Percentiles rank a stretch among this genome's conserved stretches.
Conservation (phyloP, 768 basidiomycete genomes). For the Dacryopinax spathularia region DNA sequence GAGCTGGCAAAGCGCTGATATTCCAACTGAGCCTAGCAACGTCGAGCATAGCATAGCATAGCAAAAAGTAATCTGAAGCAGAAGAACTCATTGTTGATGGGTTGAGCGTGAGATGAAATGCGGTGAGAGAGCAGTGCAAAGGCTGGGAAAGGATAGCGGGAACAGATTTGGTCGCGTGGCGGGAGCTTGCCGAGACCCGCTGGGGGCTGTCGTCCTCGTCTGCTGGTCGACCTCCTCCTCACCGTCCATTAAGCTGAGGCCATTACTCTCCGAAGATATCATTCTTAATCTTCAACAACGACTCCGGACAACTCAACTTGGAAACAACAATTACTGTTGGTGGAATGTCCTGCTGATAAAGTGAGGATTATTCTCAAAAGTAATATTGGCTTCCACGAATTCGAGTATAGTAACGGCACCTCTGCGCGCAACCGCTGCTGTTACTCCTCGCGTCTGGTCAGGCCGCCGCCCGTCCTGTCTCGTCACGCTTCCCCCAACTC, state of each 20-base stretch:
- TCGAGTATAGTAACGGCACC: not conserved
- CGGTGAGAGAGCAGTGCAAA: not conserved
- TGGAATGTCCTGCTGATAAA: not conserved
- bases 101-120: not conserved
- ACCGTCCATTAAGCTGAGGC: constrained; percentile 1
- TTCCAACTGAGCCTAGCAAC: not conserved
- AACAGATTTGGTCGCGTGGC: not conserved
- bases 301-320: not conserved
- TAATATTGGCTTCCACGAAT: not conserved
- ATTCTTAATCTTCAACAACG: not conserved
- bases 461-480: not conserved
- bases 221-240: not conserved
- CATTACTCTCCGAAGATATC: not conserved
- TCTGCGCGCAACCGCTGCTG: not conserved
- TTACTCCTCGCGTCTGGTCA: not conserved
- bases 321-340: not conserved
- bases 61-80: too few relatives aligned
- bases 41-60: not conserved
- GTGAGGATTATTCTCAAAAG: not conserved
- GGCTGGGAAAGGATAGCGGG: not conserved
- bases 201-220: constrained; percentile 3
- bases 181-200: not conserved
- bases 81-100: not conserved
- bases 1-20: not conserved
- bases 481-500: not conserved